Evolutionary conservation across 345 rosid genomes (phyloP).

Genomic region (Citrus sp.): DNA sequence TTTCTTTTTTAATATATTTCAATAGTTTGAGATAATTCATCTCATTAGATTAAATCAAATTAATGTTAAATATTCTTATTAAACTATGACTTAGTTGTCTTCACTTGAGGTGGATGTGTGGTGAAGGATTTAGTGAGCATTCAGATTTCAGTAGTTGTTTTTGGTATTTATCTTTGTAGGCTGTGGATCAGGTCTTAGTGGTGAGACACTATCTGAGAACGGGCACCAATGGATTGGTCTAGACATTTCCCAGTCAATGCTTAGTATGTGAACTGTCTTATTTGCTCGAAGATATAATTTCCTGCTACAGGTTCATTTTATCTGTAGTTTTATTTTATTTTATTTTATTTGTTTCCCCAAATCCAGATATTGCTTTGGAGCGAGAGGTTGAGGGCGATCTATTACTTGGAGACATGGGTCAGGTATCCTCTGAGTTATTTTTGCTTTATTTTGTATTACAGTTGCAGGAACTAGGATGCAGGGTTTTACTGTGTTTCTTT

Average conservation of each 20-base stretch:
- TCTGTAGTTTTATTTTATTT: background rate
- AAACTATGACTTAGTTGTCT: background rate
- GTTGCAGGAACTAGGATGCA: background rate
- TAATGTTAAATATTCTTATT: background rate
- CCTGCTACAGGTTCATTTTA: background rate
- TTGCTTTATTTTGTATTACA: background rate
- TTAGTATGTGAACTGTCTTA: conserved; percentile 38
- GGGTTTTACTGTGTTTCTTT: background rate
- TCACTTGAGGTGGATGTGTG: background rate
- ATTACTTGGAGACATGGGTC: conserved; percentile 94
- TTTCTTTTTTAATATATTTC: background rate
- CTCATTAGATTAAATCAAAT: background rate
- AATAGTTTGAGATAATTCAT: background rate
- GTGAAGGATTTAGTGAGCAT: background rate
- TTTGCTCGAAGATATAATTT: background rate
- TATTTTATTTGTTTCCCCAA: background rate
- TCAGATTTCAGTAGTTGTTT: background rate
- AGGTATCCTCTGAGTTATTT: conserved; percentile 38
- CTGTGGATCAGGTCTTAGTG: conserved; percentile 93
- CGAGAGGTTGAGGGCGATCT: conserved; percentile 93
- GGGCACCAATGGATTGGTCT: conserved; percentile 93
- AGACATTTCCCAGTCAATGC: conserved; percentile 88
- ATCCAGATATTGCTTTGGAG: conserved; percentile 73
- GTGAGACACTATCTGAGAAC: conserved; percentile 78
- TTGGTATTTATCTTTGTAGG: conserved; percentile 37